Evolutionary conservation across 2,329 filamentous ascomycete species (phyloP).

Genomic region (Keithomyces neogunnii): DNA sequence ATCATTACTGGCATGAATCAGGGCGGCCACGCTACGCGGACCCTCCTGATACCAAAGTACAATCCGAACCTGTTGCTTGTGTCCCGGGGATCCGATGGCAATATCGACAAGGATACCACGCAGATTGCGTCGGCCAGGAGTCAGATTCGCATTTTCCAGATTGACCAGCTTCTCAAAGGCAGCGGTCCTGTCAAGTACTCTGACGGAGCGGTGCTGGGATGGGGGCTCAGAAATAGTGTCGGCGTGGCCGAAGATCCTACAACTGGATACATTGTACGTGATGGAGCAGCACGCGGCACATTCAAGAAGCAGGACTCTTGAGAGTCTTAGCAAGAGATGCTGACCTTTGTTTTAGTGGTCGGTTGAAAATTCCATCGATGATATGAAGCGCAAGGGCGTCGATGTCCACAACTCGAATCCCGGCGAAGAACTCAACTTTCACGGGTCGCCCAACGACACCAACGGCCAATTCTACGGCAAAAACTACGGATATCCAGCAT

Average conservation of each 20-base stretch:
- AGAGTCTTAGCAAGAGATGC: neutral
- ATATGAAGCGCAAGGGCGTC: conserved; percentile 41
- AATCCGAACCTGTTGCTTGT: conserved; percentile 49
- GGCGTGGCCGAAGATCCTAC: conserved; percentile 52
- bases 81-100: conserved; percentile 49
- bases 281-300: neutral
- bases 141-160: conserved; percentile 46
- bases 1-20: conserved; percentile 50
- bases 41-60: conserved; percentile 46
- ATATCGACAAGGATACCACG: conserved; percentile 44
- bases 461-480: conserved; percentile 17
- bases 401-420: conserved; percentile 61
- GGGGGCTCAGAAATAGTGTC: conserved; percentile 63
- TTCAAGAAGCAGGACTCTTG: neutral
- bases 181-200: conserved; percentile 26
- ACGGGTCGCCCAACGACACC: conserved; percentile 41
- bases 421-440: conserved; percentile 64
- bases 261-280: conserved; percentile 32
- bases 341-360: conserved; percentile 25
- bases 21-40: conserved; percentile 54
- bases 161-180: conserved; percentile 19
- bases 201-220: conserved; percentile 41
- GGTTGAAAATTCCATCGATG: conserved; percentile 60
- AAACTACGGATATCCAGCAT: conserved; percentile 58
- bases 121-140: conserved; percentile 44